Base-by-base conservation (phyloP, 2,329 filamentous ascomycete genomes). In the Claviceps pusilla region DNA sequence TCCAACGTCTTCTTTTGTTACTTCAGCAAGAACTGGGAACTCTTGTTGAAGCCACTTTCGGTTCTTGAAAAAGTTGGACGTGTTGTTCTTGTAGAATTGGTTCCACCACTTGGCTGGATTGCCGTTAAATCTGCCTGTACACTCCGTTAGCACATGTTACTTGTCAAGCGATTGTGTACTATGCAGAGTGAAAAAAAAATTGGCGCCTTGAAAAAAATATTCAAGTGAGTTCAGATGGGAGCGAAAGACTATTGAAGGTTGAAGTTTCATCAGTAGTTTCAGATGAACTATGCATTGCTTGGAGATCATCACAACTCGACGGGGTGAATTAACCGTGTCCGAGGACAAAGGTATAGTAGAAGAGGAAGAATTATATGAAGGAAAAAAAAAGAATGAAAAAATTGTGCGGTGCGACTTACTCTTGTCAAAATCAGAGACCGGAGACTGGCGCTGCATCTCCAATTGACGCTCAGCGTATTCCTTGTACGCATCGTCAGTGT, bases 71-170 rank as follows among this genome's bases (percentile, higher is more conserved):
- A 98, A 98, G 66, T 97, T 97, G 63, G 84, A 80, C 24, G 87
- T 87, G 71, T 98, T 97, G 73, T 97, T 95, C 71, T 93, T 90
- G 76, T 98, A 98, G 72, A 98, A 98, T 54, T 86, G 73, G 65
- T 98, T 93, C 93, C 93, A 98, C 88, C 89, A 97, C 69, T 89
- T 95, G 58, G 88, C 90, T 0, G 93, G 93, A 59, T 94, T 81
- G 48, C 77, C 75, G 67, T 96, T 97, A 75, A 96, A 96, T 60
- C 89, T 86, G 62, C 74, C 82, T 86, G 63, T 62, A 56, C 52
- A 59, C 47, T 53, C 54, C 55, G 70, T 79, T 69, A 78, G 75
- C 66, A 51, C 16, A 45, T 53, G 39, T 11, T 31, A 24, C 14
- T 57, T 19, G 56, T 48, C 42, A 14, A 48, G 14, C 24, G n/a